Evolutionary conservation across 352 stramenopile species (phyloP).

Genomic region (Phytophthora meadii): DNA sequence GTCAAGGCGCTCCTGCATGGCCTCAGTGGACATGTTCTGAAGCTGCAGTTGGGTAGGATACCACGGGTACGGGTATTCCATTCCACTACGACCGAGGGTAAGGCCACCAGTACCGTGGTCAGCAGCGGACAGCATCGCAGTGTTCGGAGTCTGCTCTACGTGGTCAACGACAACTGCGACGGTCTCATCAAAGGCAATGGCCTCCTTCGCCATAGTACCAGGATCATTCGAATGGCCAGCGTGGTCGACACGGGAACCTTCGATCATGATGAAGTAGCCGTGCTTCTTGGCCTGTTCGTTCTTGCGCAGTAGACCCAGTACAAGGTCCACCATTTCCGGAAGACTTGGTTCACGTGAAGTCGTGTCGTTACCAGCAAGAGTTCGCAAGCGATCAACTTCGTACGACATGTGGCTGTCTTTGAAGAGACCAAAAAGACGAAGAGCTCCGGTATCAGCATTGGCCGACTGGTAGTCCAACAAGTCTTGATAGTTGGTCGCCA

Average conservation of each 20-base stretch:
- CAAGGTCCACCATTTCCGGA: conserved; percentile 68
- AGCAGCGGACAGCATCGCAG: conserved; percentile 57
- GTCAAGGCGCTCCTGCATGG: conserved; percentile 50
- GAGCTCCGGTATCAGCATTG: conserved; percentile 54
- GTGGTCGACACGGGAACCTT: conserved; percentile 73
- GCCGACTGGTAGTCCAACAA: conserved; percentile 57
- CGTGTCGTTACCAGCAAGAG: conserved; percentile 37
- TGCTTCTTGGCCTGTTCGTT: conserved; percentile 75
- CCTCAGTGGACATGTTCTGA: conserved; percentile 67
- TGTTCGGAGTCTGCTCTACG: conserved; percentile 55
- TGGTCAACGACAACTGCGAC: conserved; percentile 71
- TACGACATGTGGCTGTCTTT: conserved; percentile 73
- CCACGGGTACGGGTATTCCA: conserved; percentile 56
- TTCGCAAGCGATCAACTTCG: conserved; percentile 64
- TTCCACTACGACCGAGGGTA: conserved; percentile 51
- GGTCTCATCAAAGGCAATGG: conserved; percentile 72
- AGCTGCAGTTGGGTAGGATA: conserved; percentile 49
- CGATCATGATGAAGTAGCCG: conserved; percentile 81
- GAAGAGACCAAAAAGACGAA: conserved; percentile 70
- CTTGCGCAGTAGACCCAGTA: conserved; percentile 68
- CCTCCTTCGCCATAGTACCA: conserved; percentile 70
- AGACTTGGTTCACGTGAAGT: conserved; percentile 62
- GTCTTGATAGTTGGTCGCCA: conserved; percentile 63
- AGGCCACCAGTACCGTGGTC: conserved; percentile 75
- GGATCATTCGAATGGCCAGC: conserved; percentile 73